These are phyloP conservation scores for Cucumis cinereus DNA, from an alignment of 306 rosid genomes.

Conservation along the genomic window DNA sequence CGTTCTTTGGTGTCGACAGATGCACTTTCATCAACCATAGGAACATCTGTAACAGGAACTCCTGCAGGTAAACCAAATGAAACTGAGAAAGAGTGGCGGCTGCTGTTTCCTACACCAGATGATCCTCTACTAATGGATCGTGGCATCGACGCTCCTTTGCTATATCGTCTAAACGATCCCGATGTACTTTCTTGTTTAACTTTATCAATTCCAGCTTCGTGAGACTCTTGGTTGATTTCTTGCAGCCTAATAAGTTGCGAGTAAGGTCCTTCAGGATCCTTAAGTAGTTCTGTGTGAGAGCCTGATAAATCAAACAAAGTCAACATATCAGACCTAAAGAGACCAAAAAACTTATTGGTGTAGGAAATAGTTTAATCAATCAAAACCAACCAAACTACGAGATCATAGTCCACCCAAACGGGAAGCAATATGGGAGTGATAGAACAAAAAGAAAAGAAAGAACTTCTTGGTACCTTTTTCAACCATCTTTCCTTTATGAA, in stretches of 20 bases:
- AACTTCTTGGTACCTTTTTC: slow-evolving; percentile 24
- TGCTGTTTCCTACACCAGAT: slow-evolving; percentile 36
- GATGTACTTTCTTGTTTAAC: slow-evolving; percentile 15
- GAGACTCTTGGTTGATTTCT: slow-evolving; percentile 23
- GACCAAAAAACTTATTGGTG: not conserved
- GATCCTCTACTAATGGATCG: slow-evolving; percentile 42
- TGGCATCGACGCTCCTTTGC: slow-evolving; percentile 21
- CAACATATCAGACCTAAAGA: not conserved
- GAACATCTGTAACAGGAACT: slow-evolving; percentile 13
- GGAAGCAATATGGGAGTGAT: not conserved
- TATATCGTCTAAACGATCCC: slow-evolving; percentile 27
- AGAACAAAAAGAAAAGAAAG: not conserved
- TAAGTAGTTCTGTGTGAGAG: slow-evolving; percentile 38
- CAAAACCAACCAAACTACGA: not conserved
- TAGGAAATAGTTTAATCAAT: not conserved
- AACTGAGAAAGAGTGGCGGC: slow-evolving; percentile 30
- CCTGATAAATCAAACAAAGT: slow-evolving; percentile 29
- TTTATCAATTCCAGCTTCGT: slow-evolving; percentile 16
- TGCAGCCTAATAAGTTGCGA: slow-evolving; percentile 53
- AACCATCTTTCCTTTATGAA: slow-evolving; percentile 35
- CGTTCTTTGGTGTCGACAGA: slow-evolving; percentile 10
- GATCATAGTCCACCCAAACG: not conserved
- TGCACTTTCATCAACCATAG: not conserved
- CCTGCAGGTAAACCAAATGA: slow-evolving; percentile 26
- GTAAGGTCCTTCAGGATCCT: slow-evolving; percentile 50